Base-by-base conservation (phyloP, 208 protist genomes). In the Crithidia sp. region DNA sequence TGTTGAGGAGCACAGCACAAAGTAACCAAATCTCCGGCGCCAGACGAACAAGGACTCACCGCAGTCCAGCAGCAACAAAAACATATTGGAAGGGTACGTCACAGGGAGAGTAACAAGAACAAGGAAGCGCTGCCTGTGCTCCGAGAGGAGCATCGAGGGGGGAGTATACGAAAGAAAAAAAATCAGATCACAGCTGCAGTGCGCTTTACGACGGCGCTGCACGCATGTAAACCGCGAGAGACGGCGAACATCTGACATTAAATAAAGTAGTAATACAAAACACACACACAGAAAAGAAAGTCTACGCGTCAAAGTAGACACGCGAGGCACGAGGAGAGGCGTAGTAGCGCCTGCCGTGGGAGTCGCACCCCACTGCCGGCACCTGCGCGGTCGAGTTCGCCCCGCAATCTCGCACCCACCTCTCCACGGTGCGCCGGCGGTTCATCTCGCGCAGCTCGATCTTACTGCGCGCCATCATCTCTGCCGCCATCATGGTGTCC, bases 361-460 rank as follows among this genome's bases (percentile, higher is more conserved):
- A 16, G 1, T 36, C 3, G 4, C 17, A 19, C 7, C 14, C 14
- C 10, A n/a, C 36, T 17, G 12, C 17, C 65, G 10, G 9, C 53
- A 3, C 2, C 6, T 3, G 10, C 52, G 39, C 41, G 39, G 53
- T 59, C 41, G 13, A n/a, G 49, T 16, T 3, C n/a, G 28, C 28
- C 28, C 28, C 28, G 1, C 28, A 28, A 28, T 28, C 28, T 28
- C 28, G 28, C 28, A 28, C 28, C 14, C 57, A 49, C 5, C 19
- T 70, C 43, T 70, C 65, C 17, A 70, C 4, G 14, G 41, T 61
- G 12, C 65, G 65, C 37, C 80, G 71, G 36, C 58, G 39, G 47
- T 82, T 76, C 67, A 61, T 56, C 68, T 91, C 86, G 5, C 64
- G 50, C 47, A 84, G 59, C 64, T 91, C 86, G 3, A 87, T 62